Evolutionary conservation across 495 filamentous ascomycete genomes (phyloP).

Genomic region (Ascodesmis nigricans): DNA sequence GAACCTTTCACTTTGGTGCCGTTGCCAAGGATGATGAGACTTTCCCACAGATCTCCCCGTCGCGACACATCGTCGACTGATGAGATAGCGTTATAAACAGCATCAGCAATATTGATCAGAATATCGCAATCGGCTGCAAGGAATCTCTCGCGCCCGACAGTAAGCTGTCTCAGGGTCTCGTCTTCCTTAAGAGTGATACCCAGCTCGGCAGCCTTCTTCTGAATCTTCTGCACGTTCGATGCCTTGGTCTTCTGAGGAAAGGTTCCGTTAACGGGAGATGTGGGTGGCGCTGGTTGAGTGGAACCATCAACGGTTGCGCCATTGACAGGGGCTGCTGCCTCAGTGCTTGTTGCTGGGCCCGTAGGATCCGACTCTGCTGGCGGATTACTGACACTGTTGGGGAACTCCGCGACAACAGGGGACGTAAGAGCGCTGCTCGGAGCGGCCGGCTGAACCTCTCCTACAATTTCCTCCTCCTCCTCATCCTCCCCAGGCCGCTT

Average conservation of each 20-base stretch:
- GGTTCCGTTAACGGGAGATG: neutral
- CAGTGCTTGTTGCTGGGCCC: neutral
- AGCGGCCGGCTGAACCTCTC: too few relatives aligned
- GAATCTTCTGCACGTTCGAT: slow-evolving; percentile 14
- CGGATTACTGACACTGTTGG: slow-evolving; percentile 4
- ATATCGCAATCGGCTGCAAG: slow-evolving; percentile 50
- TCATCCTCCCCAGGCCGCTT: slow-evolving; percentile 25
- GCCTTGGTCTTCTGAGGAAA: neutral
- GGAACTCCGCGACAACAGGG: slow-evolving; percentile 9
- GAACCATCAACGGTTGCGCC: neutral
- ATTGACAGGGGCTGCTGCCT: slow-evolving; percentile 1
- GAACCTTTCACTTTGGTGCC: slow-evolving; percentile 61
- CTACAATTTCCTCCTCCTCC: slow-evolving; percentile 20
- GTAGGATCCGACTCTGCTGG: slow-evolving; percentile 7
- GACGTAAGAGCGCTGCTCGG: slow-evolving; percentile 10
- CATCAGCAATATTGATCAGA: slow-evolving; percentile 56
- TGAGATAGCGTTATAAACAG: slow-evolving; percentile 60
- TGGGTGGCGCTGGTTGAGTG: slow-evolving; percentile 2
- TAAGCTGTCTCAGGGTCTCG: slow-evolving; percentile 46
- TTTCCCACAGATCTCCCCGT: slow-evolving; percentile 74
- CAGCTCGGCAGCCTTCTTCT: slow-evolving; percentile 25
- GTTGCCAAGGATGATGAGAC: slow-evolving; percentile 67
- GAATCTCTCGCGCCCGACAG: slow-evolving; percentile 76
- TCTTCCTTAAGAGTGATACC: slow-evolving; percentile 20
- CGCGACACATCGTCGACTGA: slow-evolving; percentile 56